These are phyloP conservation scores for Phyllosticta citribraziliensis DNA, from an alignment of 2,329 filamentous ascomycete genomes.

Conservation along the genomic window DNA sequence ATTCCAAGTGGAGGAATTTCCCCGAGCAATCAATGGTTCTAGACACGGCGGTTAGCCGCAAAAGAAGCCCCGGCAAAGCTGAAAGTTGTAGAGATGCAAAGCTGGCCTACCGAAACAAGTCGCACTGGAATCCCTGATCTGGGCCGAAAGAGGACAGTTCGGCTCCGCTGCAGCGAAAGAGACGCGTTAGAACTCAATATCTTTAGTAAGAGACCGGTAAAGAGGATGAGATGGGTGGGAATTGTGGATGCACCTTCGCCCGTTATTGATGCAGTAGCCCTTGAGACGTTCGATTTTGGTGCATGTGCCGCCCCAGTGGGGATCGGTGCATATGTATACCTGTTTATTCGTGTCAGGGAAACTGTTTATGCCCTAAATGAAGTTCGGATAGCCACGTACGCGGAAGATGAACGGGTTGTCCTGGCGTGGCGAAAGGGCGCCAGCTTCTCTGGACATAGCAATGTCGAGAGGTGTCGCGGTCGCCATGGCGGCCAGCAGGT, in stretches of 20 bases:
- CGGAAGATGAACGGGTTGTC: neutral
- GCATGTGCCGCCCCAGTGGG: neutral
- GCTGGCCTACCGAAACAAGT: neutral
- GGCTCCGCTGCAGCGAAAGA: neutral
- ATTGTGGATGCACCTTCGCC: neutral
- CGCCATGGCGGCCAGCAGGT: neutral
- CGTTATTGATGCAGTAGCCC: slow-evolving; percentile 3
- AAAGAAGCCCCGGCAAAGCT: neutral
- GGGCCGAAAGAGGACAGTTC: neutral
- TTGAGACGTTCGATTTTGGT: slow-evolving; percentile 9
- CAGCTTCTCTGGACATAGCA: neutral
- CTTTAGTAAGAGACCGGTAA: neutral
- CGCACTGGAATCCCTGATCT: neutral
- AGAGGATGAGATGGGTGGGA: neutral
- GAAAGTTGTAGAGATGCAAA: no score
- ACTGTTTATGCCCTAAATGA: neutral
- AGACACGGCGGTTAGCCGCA: neutral
- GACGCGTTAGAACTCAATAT: neutral
- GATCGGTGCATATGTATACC: neutral
- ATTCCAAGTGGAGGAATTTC: neutral
- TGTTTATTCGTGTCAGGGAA: neutral
- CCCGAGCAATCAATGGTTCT: neutral
- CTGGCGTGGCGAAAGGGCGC: neutral
- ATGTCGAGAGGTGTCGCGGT: neutral
- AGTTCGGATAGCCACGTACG: neutral